Evolutionary conservation across 139 green algal species (phyloP).

Genomic region (Chlorella ohadii): DNA sequence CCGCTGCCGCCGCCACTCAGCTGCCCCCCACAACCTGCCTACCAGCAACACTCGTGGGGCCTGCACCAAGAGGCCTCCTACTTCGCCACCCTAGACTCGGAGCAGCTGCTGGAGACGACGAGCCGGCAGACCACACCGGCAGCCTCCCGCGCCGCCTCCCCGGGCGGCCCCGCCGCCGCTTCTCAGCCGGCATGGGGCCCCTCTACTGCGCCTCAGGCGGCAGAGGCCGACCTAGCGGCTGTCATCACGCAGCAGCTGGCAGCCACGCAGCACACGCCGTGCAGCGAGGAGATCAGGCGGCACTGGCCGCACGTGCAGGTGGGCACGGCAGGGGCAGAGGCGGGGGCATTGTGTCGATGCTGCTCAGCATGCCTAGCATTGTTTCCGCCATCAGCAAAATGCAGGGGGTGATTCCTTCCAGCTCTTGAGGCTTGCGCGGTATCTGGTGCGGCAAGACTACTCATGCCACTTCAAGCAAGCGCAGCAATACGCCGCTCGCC

Average conservation of each 20-base stretch:
- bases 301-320: constrained; percentile 31
- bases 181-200: neutral
- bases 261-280: neutral
- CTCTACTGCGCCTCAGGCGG: neutral
- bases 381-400: too few relatives aligned
- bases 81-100: neutral
- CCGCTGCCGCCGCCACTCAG: neutral
- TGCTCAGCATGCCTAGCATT: too few relatives aligned
- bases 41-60: neutral
- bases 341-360: too few relatives aligned
- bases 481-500: too few relatives aligned
- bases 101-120: constrained; percentile 17
- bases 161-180: neutral
- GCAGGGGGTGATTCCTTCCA: too few relatives aligned
- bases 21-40: neutral
- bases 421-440: too few relatives aligned
- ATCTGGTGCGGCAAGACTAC: too few relatives aligned
- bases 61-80: constrained; percentile 3
- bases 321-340: neutral
- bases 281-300: constrained; percentile 10
- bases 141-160: constrained; percentile 10
- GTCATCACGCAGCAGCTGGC: constrained; percentile 27
- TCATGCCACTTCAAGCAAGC: too few relatives aligned
- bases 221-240: constrained; percentile 1
- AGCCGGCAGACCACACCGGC: neutral